Percentiles rank a stretch among this genome's conserved stretches.
Conservation (phyloP, 2,329 filamentous ascomycete species). For the Paecilomyces niveus region DNA sequence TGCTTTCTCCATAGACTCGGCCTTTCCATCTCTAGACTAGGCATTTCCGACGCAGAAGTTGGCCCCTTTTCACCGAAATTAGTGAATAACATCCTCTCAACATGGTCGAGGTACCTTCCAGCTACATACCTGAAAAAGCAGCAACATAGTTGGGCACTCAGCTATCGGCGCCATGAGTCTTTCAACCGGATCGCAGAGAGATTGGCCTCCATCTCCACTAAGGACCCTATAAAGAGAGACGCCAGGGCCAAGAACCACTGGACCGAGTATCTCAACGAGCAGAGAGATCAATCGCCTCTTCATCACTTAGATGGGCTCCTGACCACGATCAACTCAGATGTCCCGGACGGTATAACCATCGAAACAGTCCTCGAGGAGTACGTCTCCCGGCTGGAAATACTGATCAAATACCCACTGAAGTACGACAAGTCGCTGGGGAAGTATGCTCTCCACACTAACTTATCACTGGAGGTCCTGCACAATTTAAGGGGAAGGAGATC, state of each 20-base stretch:
- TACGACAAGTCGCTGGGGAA: not conserved
- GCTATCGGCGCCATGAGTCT: conserved; percentile 4
- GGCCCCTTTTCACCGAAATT: conserved; percentile 10
- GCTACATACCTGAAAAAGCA: conserved; percentile 7
- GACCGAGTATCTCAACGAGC: not conserved
- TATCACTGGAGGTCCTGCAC: not conserved
- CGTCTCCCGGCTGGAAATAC: not conserved
- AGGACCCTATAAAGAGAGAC: conserved; percentile 1
- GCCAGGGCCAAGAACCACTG: conserved; percentile 8
- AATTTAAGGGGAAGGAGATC: not conserved
- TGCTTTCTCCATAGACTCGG: conserved; percentile 7
- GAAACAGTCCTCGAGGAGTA: conserved; percentile 6
- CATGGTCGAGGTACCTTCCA: conserved; percentile 10
- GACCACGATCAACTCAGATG: not conserved
- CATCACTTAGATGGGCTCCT: not conserved
- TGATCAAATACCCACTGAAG: conserved; percentile 3
- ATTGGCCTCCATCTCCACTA: not conserved
- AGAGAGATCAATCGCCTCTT: not conserved
- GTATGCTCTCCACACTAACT: not conserved
- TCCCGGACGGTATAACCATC: not conserved
- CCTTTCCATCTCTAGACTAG: not conserved
- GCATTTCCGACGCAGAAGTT: conserved; percentile 3
- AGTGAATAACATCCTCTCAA: conserved; percentile 1
- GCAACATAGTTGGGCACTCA: conserved; percentile 10
- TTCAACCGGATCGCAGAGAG: conserved; percentile 5